phyloP scores from a whole-genome alignment of 164 flowering plant genomes.

The Vitis rupestris region DNA sequence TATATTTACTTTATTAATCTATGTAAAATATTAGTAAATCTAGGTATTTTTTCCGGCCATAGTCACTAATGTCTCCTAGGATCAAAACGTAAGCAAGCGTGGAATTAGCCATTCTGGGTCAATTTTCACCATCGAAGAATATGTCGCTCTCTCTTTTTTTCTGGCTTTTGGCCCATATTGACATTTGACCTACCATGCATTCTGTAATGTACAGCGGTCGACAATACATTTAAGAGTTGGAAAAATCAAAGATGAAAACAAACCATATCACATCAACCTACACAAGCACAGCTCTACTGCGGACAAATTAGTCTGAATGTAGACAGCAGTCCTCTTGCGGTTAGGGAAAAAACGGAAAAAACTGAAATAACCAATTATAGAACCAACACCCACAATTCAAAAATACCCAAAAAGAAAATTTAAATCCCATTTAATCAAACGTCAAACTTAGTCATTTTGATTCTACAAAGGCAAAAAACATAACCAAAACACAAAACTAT shows the following conservation, averaged over 20 bases:
- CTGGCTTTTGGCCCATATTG: constrained; percentile 1
- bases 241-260: constrained; percentile 19
- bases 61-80: background rate
- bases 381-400: background rate
- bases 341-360: constrained; percentile 12
- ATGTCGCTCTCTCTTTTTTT: background rate
- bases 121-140: background rate
- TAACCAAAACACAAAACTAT: no score
- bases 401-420: background rate
- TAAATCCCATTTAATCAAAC: background rate
- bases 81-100: background rate
- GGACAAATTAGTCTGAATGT: constrained; percentile 8
- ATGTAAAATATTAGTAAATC: background rate
- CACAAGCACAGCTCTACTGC: constrained; percentile 5
- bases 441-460: background rate
- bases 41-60: background rate
- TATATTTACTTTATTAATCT: background rate
- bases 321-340: background rate
- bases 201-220: background rate
- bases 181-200: constrained; percentile 7
- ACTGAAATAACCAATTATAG: constrained; percentile 15
- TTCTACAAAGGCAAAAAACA: no score
- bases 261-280: constrained; percentile 23
- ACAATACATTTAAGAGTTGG: background rate
- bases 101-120: background rate